Conservation (phyloP, 306 rosid species). For the Pterocarpus santalinus region DNA sequence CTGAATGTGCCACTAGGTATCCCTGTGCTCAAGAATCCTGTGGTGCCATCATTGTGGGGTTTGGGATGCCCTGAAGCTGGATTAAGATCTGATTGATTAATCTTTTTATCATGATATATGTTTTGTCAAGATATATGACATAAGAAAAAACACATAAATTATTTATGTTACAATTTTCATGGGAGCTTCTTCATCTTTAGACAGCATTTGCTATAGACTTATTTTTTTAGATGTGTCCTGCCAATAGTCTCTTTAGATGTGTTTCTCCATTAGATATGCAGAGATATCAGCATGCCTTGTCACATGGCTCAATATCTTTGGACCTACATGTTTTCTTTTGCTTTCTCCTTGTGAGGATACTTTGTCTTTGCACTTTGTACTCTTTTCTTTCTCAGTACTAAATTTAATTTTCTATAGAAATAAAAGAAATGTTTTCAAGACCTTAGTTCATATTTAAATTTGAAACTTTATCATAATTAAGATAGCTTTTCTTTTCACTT, state of each 20-base stretch:
- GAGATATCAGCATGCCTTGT: too few relatives aligned
- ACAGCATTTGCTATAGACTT: too few relatives aligned
- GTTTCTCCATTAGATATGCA: too few relatives aligned
- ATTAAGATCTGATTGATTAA: conserved; percentile 27
- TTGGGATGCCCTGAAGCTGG: neutral
- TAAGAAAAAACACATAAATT: neutral
- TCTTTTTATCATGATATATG: conserved; percentile 9
- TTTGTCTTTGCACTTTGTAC: too few relatives aligned
- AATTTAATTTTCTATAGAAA: too few relatives aligned
- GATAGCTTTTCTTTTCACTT: neutral
- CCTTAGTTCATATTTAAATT: conserved; percentile 13
- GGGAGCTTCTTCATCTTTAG: too few relatives aligned
- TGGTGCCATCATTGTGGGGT: neutral
- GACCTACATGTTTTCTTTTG: too few relatives aligned
- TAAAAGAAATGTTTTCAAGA: neutral
- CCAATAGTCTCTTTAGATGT: too few relatives aligned
- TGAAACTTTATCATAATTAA: neutral
- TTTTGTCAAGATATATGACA: neutral
- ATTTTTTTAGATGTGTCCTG: too few relatives aligned
- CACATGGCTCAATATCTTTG: too few relatives aligned
- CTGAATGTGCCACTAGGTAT: neutral
- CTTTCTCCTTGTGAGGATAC: too few relatives aligned
- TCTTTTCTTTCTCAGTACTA: too few relatives aligned
- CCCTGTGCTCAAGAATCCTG: neutral
- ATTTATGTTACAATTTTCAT: neutral